Base-by-base conservation (phyloP, 108 stramenopile species). In the Fragilariopsis cylindrus region DNA sequence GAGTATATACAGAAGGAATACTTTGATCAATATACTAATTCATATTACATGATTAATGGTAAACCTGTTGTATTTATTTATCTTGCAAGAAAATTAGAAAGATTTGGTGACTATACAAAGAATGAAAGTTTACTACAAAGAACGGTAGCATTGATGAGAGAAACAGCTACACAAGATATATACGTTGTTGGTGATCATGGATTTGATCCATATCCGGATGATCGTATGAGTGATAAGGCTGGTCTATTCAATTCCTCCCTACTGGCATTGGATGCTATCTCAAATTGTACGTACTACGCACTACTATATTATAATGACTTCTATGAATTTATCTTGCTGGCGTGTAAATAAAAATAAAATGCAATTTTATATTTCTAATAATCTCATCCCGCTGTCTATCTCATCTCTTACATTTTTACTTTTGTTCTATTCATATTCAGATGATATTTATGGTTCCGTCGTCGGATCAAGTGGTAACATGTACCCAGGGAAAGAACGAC, bases 171-270 rank as follows among this genome's bases (percentile, higher is more conserved):
- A 7, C 70, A 71, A 19, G 62, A 81, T 47, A 9, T 76, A 9
- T 81, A 65, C 50, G 43, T 81, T 53, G 53, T 81, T 19, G 80
- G 80, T 6, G 80, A 81, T 72, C 62, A 76, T 18, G 80, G 48
- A 7, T 81, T 54, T 40, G 57, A 44, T 3, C 9, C 18, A n/a
- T 21, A 65, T 5, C 76, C 69, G 16, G 60, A 62, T 16, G 52
- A 53, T 53, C 15, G 12, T 15, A 53, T 53, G 52, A 15, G 15
- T 53, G 15, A n/a, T 2, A 53, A 12, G 15, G 52, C 52, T 53
- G 42, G 43, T 15, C 52, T 42, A 7, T 3, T 12, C 1, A 18
- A 74, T 16, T 45, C 55, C 4, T 12, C 65, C 16, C 42, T 71
- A 7, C 19, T 70, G 19, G 57, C 49, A 8, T 41, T 82, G 60